Base-by-base conservation (phyloP, 1,284 basidiomycete species). In the Inonotus hispidus region DNA sequence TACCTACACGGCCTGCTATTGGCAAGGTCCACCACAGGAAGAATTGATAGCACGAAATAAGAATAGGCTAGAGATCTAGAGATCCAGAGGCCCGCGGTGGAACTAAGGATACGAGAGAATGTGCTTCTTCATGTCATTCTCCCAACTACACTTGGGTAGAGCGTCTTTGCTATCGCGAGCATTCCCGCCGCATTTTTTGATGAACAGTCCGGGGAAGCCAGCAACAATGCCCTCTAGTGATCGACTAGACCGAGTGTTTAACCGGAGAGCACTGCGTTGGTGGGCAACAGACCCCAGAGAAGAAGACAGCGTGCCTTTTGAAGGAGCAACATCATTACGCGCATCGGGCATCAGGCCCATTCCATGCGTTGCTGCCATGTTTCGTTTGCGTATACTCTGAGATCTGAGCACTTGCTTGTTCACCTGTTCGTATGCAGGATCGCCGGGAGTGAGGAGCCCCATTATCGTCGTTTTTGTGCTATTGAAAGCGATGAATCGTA, bases 101-200 rank as follows among this genome's bases (percentile, higher is more conserved):
- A n/a, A 8, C 29, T 54, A 88, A 47, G 87, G 86, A 71, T 80
- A 89, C 27, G 73, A 73, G 63, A 87, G 70, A 63, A 89, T 88
- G 66, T 77, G 84, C 53, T 70, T 75, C 71, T 83, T 86, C 81
- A 88, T 87, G 53, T 68, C 66, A 19, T 68, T 60, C 67, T 84
- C 82, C 87, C 85, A 88, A 65, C 77, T 80, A 67, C 87, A 89
- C 1, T 72, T 56, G 39, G 76, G 73, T 58, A 83, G 71, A 19
- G 70, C 75, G 53, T 75, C 71, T 50, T 69, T 70, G 38, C 68
- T 65, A n/a, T 76, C 74, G 25, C 64, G 52, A 29, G 69, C 72
- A n/a, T 67, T 65, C 3, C 81, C 83, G 1, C 82, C 82, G 64
- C 87, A 88, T 3, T 67, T 68, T 6, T 70, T 61, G 52, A 70